Conservation (phyloP, 495 filamentous ascomycete genomes). For the Talaromyces thailandensis region DNA sequence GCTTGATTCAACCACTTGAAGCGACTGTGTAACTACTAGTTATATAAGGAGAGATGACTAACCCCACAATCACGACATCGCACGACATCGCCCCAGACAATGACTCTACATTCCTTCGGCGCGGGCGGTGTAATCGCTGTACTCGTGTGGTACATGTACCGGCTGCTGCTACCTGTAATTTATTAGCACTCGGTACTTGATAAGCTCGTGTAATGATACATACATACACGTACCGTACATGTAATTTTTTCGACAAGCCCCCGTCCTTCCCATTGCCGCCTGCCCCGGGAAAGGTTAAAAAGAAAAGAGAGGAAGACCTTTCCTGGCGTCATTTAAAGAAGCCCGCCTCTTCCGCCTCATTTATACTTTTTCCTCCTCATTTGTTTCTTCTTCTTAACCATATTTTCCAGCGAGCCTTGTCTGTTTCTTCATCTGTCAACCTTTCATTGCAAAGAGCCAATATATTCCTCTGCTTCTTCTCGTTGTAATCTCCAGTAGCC, state of each 20-base stretch:
- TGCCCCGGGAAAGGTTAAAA: neutral
- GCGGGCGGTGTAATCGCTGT: neutral
- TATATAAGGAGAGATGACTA: neutral
- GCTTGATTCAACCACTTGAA: neutral
- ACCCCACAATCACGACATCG: constrained; percentile 1
- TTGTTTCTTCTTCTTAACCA: neutral
- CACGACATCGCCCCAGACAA: constrained; percentile 3
- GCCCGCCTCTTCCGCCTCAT: neutral
- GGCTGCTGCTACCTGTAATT: neutral
- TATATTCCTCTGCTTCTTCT: neutral
- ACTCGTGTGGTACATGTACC: neutral
- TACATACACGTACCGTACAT: neutral
- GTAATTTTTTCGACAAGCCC: neutral
- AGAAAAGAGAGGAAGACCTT: neutral
- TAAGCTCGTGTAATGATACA: neutral
- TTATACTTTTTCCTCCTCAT: neutral
- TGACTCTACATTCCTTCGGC: neutral
- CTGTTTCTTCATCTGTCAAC: neutral
- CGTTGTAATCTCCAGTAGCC: neutral
- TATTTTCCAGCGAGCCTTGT: neutral
- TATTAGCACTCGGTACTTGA: neutral
- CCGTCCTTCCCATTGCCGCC: neutral
- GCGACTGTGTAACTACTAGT: neutral
- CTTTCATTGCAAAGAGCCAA: neutral
- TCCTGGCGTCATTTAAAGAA: neutral